Conservation (phyloP, 2,329 filamentous ascomycete genomes). For the Monosporascus sp. region DNA sequence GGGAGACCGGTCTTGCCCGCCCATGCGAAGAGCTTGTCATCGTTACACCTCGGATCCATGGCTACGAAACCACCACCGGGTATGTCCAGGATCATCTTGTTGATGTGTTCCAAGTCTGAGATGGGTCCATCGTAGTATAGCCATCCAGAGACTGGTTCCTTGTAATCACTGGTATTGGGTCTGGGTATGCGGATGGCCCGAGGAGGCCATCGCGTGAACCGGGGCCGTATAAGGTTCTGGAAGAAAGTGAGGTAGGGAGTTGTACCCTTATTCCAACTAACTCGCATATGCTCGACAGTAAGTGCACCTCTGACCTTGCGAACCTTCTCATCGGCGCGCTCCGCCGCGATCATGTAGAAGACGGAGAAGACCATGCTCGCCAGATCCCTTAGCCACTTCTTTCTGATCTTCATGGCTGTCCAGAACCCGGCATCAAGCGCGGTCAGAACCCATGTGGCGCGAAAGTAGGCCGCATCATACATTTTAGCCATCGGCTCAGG, state of each 20-base stretch:
- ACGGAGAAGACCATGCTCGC: conserved; percentile 77
- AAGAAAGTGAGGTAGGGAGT: conserved; percentile 77
- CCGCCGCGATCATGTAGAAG: conserved; percentile 89
- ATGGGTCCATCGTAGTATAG: conserved; percentile 90
- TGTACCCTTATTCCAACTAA: conserved; percentile 93
- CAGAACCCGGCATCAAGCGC: conserved; percentile 95
- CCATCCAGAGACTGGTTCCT: conserved; percentile 78
- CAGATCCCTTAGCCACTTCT: conserved; percentile 74
- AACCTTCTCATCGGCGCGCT: conserved; percentile 94
- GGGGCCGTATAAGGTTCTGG: conserved; percentile 67
- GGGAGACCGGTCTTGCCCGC: conserved; percentile 84
- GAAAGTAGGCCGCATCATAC: conserved; percentile 87
- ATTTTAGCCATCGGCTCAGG: conserved; percentile 92
- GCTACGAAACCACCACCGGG: conserved; percentile 94
- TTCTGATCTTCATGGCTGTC: conserved; percentile 89
- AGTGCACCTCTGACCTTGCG: conserved; percentile 80
- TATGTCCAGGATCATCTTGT: conserved; percentile 77
- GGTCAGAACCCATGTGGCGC: conserved; percentile 94
- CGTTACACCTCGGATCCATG: conserved; percentile 90
- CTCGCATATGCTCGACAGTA: conserved; percentile 84
- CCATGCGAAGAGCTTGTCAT: conserved; percentile 92
- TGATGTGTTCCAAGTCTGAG: conserved; percentile 68
- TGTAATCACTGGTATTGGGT: conserved; percentile 74
- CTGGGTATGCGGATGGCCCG: conserved; percentile 79
- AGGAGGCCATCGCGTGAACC: conserved; percentile 75